Evolutionary conservation across 495 filamentous ascomycete genomes (phyloP).

Genomic region (Aspergillus saccharolyticus): DNA sequence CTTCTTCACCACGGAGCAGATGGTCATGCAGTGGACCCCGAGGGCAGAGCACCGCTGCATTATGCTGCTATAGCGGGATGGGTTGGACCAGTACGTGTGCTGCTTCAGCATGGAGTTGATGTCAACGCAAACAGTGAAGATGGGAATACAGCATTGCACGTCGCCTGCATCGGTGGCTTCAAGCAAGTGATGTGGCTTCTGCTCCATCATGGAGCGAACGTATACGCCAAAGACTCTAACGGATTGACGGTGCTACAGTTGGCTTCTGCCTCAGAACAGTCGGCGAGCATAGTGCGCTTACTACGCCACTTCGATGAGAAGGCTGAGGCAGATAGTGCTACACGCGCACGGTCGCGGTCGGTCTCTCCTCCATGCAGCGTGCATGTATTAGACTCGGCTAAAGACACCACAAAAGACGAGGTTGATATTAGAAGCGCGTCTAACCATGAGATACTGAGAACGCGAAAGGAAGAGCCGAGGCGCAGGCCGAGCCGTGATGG

Average conservation of each 20-base stretch:
- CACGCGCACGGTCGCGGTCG: neutral
- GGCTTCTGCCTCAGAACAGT: neutral
- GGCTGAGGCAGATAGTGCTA: neutral
- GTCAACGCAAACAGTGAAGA: neutral
- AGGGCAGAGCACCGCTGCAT: conserved; percentile 1
- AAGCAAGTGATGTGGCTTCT: neutral
- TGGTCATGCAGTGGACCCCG: neutral
- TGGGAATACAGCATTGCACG: conserved; percentile 3
- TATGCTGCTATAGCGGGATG: neutral
- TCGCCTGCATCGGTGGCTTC: neutral
- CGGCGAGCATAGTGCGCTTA: neutral
- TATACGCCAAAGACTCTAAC: neutral
- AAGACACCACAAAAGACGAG: neutral
- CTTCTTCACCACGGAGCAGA: neutral
- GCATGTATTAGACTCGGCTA: neutral
- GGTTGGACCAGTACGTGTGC: neutral
- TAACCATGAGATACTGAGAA: neutral
- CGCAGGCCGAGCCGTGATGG: neutral
- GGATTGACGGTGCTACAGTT: neutral
- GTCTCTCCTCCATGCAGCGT: neutral
- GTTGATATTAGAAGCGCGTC: neutral
- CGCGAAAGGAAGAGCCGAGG: neutral
- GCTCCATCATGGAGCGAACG: neutral
- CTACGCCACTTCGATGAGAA: neutral
- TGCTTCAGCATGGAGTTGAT: neutral